Percentiles rank a stretch among this genome's conserved stretches.
phyloP scores from a whole-genome alignment of 345 rosid genomes.

The Eucalyptus melliodora region DNA sequence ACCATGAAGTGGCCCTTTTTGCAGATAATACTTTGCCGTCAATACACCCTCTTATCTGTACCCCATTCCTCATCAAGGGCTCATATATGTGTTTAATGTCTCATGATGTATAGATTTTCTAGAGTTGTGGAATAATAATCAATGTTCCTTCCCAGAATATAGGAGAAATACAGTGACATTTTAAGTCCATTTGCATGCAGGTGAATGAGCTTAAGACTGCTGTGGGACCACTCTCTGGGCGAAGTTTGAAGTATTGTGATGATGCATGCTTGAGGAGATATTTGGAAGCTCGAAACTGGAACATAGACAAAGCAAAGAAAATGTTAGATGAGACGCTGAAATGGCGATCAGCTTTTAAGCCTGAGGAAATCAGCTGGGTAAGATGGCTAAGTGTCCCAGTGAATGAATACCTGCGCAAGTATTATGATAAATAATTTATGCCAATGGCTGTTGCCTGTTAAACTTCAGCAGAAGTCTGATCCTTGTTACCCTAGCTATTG shows the following conservation, averaged over 20 bases:
- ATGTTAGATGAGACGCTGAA: slow-evolving; percentile 72
- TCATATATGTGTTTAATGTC: background rate
- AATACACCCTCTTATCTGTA: background rate
- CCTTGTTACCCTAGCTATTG: background rate
- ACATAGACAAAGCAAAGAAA: slow-evolving; percentile 63
- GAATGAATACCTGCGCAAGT: background rate
- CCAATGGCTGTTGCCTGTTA: background rate
- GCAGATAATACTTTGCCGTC: background rate
- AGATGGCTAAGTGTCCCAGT: background rate
- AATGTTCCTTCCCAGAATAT: background rate
- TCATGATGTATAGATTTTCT: background rate
- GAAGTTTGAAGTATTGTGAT: slow-evolving; percentile 34
- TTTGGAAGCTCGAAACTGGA: slow-evolving; percentile 85
- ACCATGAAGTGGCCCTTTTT: background rate
- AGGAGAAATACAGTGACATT: background rate
- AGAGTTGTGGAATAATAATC: background rate
- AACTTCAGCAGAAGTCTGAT: background rate
- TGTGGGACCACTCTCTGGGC: slow-evolving; percentile 49
- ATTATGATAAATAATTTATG: background rate
- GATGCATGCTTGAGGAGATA: slow-evolving; percentile 84
- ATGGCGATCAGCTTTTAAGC: slow-evolving; percentile 75
- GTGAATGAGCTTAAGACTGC: slow-evolving; percentile 48
- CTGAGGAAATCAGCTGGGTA: slow-evolving; percentile 91
- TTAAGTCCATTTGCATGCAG: slow-evolving; percentile 11
- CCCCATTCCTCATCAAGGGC: background rate